Conservation (phyloP, 2,329 filamentous ascomycete genomes). For the Trichoderma harzianum region DNA sequence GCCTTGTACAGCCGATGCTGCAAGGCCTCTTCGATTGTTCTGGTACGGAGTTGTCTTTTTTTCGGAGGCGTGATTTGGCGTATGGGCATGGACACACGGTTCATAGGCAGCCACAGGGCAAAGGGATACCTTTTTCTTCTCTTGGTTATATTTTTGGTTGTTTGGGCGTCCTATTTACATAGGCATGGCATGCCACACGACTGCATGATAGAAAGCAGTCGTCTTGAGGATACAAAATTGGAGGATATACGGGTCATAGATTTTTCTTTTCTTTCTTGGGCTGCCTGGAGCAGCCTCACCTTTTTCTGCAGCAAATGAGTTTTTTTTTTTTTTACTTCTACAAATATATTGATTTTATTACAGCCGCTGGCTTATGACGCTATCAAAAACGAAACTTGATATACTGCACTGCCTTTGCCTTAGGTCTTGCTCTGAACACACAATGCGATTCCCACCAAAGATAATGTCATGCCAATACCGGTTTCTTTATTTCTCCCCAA, state of each 20-base stretch:
- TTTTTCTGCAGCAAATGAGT: background rate
- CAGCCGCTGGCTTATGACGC: background rate
- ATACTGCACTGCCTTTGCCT: background rate
- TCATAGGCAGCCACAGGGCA: conserved; percentile 2
- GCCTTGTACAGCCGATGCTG: background rate
- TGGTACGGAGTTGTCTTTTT: background rate
- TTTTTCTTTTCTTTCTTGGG: background rate
- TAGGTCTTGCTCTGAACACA: conserved; percentile 69
- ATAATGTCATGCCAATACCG: conserved; percentile 76
- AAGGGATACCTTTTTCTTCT: conserved; percentile 12
- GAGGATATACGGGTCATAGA: conserved; percentile 1
- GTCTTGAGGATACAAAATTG: conserved; percentile 14
- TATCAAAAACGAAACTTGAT: background rate
- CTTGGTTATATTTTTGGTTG: background rate
- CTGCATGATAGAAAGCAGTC: background rate
- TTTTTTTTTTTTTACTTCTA: background rate
- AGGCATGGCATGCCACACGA: conserved; percentile 10
- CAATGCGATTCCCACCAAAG: conserved; percentile 74
- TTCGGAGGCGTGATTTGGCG: background rate
- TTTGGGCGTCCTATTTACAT: background rate
- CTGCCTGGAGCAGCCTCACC: conserved; percentile 18
- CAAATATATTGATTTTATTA: background rate
- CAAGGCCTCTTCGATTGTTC: background rate
- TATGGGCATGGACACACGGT: conserved; percentile 10
- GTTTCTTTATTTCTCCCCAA: conserved; percentile 57